Evolutionary conservation across 106 monocot genomes (phyloP), one percentile per base, ranked within the genome.

Genomic region (Phalaenopsis equestris): DNA sequence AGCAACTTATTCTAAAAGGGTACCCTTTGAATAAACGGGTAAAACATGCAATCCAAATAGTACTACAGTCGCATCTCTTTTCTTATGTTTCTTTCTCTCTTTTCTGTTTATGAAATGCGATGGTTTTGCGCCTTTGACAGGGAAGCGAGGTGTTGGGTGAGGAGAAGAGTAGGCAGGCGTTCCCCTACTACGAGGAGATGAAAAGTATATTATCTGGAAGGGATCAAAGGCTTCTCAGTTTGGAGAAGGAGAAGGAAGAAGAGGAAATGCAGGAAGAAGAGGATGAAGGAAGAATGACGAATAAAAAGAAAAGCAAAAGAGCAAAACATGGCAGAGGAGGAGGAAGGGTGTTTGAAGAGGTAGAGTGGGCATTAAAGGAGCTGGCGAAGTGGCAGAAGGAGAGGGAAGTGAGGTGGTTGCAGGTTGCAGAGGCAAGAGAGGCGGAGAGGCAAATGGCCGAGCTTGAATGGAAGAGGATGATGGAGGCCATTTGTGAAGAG

Each of bases 151-250:
- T 84, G 6, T 55, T 80, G 86, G 86, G 84, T 61, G 86, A 68
- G 8, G 87, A 70, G 82, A 79, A 5, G 15, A 68, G 75, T 5
- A 81, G 38, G 24, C 55, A 68, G 83, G 77, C 79, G 75, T 96
- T 96, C 83, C 87, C 90, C 9, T 93, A 89, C 80, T 77, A 90
- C 11, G 90, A 91, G 7, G 93, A 96, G 57, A 87, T 93, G 96
- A 85, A 80, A 78, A 87, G 58, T 41, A 93, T 96, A 42, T 86
- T 88, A 76, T 77, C 87, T 0, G 56, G 80, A 0, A 84, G 96
- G 81, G 84, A 77, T 83, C 83, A 88, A 84, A 88, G 81, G 75
- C 19, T 79, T 61, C 75, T 80, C 6, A 75, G 24, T 24, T 75
- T 80, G 9, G 83, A 82, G 6, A 81, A 84, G 38, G 77, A 56